These are phyloP conservation scores for Periconia macrospinosa DNA, from an alignment of 2,329 filamentous ascomycete genomes.

Conservation along the genomic window DNA sequence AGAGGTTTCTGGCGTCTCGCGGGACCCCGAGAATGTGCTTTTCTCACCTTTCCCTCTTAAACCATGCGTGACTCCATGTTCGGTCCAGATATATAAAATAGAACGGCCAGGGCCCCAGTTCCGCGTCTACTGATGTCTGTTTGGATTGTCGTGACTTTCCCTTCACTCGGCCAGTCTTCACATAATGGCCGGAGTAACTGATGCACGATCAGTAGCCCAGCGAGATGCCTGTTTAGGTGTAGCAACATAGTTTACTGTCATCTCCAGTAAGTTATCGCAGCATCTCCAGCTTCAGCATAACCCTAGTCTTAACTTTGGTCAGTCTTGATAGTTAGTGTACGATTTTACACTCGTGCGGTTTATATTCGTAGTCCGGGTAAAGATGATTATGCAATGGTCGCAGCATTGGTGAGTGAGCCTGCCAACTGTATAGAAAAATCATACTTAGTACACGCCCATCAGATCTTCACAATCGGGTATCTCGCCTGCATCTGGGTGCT, in stretches of 20 bases:
- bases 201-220: background rate
- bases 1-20: background rate
- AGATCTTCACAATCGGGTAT: constrained; percentile 30
- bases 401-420: constrained; percentile 22
- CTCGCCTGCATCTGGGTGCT: constrained; percentile 23
- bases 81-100: background rate
- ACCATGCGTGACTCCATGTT: background rate
- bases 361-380: constrained; percentile 28
- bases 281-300: background rate
- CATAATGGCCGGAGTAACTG: background rate
- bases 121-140: background rate
- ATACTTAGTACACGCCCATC: constrained; percentile 2
- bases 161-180: background rate
- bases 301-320: constrained; percentile 3
- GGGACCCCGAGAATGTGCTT: background rate
- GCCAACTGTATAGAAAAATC: background rate
- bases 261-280: constrained; percentile 18
- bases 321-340: constrained; percentile 30
- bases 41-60: background rate
- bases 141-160: background rate
- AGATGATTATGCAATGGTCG: constrained; percentile 34
- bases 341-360: constrained; percentile 20
- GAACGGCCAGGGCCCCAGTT: no score
- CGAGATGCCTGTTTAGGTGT: constrained; percentile 23
- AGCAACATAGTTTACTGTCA: constrained; percentile 21